Evolutionary conservation across 305 asterid genomes (phyloP).

Genomic region (Fraxinus baroniana): DNA sequence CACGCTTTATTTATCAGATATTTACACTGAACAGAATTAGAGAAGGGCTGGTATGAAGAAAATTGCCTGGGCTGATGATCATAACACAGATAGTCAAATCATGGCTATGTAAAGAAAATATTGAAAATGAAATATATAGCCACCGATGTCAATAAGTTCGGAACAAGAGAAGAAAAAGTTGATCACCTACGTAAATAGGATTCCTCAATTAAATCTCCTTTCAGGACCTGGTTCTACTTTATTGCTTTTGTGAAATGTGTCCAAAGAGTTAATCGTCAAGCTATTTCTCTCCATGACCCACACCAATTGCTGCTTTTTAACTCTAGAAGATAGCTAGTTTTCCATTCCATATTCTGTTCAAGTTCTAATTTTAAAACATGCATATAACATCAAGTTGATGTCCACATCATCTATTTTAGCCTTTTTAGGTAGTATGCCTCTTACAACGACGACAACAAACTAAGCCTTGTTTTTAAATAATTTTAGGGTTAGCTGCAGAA

Average conservation of each 20-base stretch:
- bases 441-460: not conserved
- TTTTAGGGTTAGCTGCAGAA: not conserved
- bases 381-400: not conserved
- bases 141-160: not conserved
- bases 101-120: not conserved
- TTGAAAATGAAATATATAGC: not conserved
- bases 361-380: not conserved
- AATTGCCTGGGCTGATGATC: not conserved
- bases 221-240: slow-evolving; percentile 1
- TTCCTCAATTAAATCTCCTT: not conserved
- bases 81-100: slow-evolving; percentile 8
- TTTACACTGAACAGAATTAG: not conserved
- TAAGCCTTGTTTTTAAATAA: not conserved
- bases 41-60: not conserved
- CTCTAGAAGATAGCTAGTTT: not conserved
- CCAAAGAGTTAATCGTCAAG: not conserved
- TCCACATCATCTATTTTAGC: not conserved
- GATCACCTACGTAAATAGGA: not conserved
- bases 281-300: not conserved
- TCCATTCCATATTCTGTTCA: not conserved
- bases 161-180: not conserved
- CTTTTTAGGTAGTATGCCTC: not conserved
- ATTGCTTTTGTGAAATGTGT: not conserved
- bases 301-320: not conserved
- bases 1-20: not conserved